Percentiles rank a stretch among this genome's conserved stretches.
phyloP scores from a whole-genome alignment of 352 stramenopile genomes.

The Globisporangium solare region DNA sequence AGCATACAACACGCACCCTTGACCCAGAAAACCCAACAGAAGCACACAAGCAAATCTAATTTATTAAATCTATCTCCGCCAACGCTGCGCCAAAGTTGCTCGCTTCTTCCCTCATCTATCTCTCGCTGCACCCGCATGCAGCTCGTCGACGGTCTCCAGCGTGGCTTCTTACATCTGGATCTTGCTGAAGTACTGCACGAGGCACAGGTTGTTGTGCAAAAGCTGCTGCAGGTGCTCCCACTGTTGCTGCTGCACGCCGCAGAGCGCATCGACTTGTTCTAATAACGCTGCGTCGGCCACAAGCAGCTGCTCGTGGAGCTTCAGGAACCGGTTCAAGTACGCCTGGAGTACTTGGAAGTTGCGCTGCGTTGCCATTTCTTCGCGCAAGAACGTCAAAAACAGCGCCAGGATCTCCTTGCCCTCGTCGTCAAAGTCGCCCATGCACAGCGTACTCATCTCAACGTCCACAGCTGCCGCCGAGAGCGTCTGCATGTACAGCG shows the following conservation, averaged over 20 bases:
- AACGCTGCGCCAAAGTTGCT: neutral
- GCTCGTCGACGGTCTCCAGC: neutral
- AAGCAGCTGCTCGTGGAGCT: conserved; percentile 76
- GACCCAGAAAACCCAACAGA: neutral
- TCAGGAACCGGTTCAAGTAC: conserved; percentile 85
- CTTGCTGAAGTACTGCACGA: conserved; percentile 86
- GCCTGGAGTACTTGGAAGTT: conserved; percentile 81
- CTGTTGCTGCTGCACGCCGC: conserved; percentile 58
- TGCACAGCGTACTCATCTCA: conserved; percentile 80
- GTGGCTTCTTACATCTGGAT: conserved; percentile 76
- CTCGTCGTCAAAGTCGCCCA: conserved; percentile 76
- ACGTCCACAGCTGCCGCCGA: conserved; percentile 74
- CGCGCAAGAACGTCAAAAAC: conserved; percentile 63
- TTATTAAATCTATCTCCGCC: conserved; percentile 6
- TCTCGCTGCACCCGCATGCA: neutral
- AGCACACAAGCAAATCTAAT: conserved; percentile 8
- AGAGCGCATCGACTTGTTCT: conserved; percentile 47
- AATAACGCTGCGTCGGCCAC: conserved; percentile 52
- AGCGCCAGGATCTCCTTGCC: conserved; percentile 56
- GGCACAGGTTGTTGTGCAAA: conserved; percentile 82
- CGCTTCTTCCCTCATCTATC: neutral
- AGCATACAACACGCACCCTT: neutral
- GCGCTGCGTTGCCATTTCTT: conserved; percentile 57
- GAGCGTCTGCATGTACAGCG: conserved; percentile 63
- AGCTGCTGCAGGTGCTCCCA: conserved; percentile 81